Base-by-base conservation (phyloP, 1,284 basidiomycete species). In the Erythrobasidium hasegawianum region DNA sequence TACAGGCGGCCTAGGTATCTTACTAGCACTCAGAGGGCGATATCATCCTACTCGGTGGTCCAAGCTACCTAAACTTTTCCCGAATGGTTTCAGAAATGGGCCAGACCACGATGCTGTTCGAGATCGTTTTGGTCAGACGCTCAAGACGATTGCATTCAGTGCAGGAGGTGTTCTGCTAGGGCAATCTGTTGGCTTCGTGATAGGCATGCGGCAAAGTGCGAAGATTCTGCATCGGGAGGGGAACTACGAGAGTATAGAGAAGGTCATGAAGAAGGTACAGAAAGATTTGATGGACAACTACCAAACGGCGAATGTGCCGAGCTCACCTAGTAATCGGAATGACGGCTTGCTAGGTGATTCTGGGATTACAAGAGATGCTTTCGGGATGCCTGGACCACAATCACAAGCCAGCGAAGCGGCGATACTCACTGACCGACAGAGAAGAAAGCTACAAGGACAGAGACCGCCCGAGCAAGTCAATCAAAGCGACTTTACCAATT, bases 191-290 rank as follows among this genome's bases (percentile, higher is more conserved):
- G 62, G 62, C 4, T 65, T 65, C 33, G 47, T 41, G 47, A 22
- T 58, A n/a, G 62, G 62, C 2, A 58, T 56, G n/a, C 57, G 62
- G 55, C 2, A 56, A 47, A 57, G 55, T 38, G 7, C 55, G 10
- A 43, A 57, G 43, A 65, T 65, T 29, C 57, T 65, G 26, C 53
- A 58, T 47, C 41, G 54, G 29, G 62, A 65, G 43, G 62, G 62
- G 7, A 65, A 65, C 47, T 57, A 57, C 49, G 62, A 65, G 29
- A 65, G 57, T 40, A 65, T 65, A 11, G 56, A 57, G 55, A 47
- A 53, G 11, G 62, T 65, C 9, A 65, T 65, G 62, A 47, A 53
- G 14, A 65, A 55, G 29, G 62, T 65, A n/a, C 62, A 65, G 56
- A 41, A 65, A 29, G 62, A 65, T 53, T 29, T 65, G 26, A 58